These are phyloP conservation scores for Tilletia walkeri DNA, from an alignment of 1,284 basidiomycete genomes.

Conservation along the genomic window DNA sequence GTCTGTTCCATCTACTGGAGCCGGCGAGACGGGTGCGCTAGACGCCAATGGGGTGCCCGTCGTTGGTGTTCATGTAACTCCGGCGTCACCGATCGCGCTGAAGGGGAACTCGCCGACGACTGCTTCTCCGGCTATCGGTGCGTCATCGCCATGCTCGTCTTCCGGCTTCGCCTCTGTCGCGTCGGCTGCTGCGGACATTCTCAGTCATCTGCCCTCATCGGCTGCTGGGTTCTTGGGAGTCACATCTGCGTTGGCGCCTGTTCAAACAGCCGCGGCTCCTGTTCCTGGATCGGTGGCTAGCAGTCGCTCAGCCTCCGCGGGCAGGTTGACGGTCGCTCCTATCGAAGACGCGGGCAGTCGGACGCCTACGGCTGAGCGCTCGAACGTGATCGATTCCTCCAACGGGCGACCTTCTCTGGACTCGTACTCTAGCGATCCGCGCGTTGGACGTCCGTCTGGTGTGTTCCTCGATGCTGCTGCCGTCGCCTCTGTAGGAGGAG, in stretches of 20 bases:
- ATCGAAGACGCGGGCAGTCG: background rate
- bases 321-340: background rate
- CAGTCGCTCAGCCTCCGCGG: background rate
- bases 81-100: background rate
- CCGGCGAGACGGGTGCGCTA: background rate
- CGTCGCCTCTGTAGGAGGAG: background rate
- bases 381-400: background rate
- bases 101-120: too few relatives aligned
- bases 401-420: background rate
- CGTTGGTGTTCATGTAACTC: background rate
- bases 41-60: too few relatives aligned
- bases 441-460: background rate
- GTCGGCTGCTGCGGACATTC: background rate
- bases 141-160: background rate
- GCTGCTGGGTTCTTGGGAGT: background rate
- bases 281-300: background rate
- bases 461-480: background rate
- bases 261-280: background rate
- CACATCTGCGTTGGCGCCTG: background rate
- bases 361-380: background rate
- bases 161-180: background rate
- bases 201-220: background rate
- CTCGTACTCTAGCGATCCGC: background rate
- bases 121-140: too few relatives aligned
- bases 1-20: background rate